Conservation (phyloP, 1,139 yeast species). For the Sugiyamaella xylanicola region DNA sequence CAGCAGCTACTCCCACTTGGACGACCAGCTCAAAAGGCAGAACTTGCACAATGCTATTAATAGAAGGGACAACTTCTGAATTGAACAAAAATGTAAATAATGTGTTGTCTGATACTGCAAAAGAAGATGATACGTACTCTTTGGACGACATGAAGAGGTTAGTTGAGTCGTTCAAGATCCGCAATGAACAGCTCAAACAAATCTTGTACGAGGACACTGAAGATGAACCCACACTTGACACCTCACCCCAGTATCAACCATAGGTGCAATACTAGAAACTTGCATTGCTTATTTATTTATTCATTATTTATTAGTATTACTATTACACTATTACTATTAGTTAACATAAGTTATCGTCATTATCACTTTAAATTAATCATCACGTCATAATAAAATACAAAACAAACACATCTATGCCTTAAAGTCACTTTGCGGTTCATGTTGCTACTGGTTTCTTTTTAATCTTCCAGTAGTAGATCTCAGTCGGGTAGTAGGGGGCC, state of each 20-base stretch:
- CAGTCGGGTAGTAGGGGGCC: slow-evolving; percentile 2
- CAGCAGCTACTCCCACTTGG: slow-evolving; percentile 29
- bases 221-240: background rate
- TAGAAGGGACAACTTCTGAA: slow-evolving; percentile 31
- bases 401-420: too few relatives aligned
- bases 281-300: background rate
- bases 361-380: slow-evolving; percentile 6
- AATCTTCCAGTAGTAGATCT: slow-evolving; percentile 10
- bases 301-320: background rate
- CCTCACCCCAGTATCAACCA: background rate
- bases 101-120: background rate
- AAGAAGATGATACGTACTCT: slow-evolving; percentile 12
- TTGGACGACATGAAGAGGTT: slow-evolving; percentile 24
- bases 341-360: slow-evolving; percentile 1
- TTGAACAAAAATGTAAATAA: slow-evolving; percentile 5
- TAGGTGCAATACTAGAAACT: too few relatives aligned
- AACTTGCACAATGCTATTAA: slow-evolving; percentile 26
- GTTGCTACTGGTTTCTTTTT: too few relatives aligned
- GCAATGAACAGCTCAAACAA: slow-evolving; percentile 31
- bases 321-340: background rate
- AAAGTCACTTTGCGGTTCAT: too few relatives aligned
- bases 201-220: slow-evolving; percentile 7
- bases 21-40: slow-evolving; percentile 21
- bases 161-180: slow-evolving; percentile 29
- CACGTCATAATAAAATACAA: slow-evolving; percentile 17